These are phyloP conservation scores for Globisporangium solare DNA, from an alignment of 352 stramenopile genomes.

Conservation along the genomic window DNA sequence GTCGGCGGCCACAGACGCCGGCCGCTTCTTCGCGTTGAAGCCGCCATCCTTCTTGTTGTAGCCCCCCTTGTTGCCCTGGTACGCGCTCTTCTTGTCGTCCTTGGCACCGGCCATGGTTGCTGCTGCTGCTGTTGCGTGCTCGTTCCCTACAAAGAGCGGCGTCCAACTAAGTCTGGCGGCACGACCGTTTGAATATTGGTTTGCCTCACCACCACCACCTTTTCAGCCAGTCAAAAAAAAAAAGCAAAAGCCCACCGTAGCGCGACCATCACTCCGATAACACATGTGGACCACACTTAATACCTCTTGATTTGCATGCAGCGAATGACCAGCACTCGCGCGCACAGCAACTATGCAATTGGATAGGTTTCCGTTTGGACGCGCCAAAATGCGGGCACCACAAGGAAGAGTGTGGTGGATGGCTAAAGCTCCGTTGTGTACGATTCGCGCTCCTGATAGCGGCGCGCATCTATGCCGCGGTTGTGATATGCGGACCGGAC, in stretches of 20 bases:
- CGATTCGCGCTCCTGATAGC: neutral
- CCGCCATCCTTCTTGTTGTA: constrained; percentile 10
- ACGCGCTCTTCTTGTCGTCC: constrained; percentile 14
- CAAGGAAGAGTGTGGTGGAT: neutral
- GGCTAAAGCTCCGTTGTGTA: neutral
- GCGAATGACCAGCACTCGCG: neutral
- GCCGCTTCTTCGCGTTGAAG: constrained; percentile 61
- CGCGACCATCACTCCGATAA: no score
- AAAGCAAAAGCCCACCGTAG: neutral
- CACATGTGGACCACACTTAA: neutral
- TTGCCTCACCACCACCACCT: constrained; percentile 15
- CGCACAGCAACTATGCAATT: neutral
- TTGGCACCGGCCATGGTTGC: constrained; percentile 12
- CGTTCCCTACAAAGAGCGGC: neutral
- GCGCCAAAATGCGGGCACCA: neutral
- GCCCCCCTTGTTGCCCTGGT: constrained; percentile 10
- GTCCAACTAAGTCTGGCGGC: neutral
- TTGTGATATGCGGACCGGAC: no score
- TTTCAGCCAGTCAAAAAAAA: constrained; percentile 12
- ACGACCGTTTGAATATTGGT: neutral
- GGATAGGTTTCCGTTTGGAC: neutral
- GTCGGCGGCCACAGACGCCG: constrained; percentile 29
- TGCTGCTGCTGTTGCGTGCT: constrained; percentile 1
- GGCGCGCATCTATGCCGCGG: neutral
- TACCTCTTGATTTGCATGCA: neutral